Evolutionary conservation across 163 green algal genomes (phyloP).

Genomic region (Chloroidium sp.): DNA sequence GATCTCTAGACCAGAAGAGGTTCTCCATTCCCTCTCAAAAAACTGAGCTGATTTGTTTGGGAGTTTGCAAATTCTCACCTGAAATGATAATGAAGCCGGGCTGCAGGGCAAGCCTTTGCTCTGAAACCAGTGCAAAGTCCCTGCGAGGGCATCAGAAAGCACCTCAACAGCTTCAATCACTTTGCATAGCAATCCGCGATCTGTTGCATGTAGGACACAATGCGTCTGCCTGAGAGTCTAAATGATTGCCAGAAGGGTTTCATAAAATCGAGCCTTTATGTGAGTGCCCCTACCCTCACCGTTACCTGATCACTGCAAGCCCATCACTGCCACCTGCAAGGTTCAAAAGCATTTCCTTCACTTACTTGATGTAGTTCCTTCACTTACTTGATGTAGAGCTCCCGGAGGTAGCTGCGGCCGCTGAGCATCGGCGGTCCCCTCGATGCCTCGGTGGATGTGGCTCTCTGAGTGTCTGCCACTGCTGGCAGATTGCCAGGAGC

Average conservation of each 20-base stretch:
- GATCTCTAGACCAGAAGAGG: too few species aligned
- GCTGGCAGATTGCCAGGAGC: too few species aligned
- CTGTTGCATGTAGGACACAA: neutral
- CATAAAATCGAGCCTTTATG: too few species aligned
- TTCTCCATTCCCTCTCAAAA: too few species aligned
- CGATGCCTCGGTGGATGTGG: too few species aligned
- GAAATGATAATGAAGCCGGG: constrained; percentile 73
- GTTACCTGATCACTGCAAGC: neutral
- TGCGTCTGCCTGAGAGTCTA: too few species aligned
- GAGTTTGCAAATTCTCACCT: too few species aligned
- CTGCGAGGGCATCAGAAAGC: constrained; percentile 4
- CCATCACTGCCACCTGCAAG: neutral
- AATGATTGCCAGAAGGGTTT: too few species aligned
- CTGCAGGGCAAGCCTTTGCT: constrained; percentile 50
- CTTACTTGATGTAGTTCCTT: constrained; percentile 1
- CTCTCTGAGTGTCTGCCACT: too few species aligned
- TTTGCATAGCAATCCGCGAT: neutral
- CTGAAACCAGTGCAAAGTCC: constrained; percentile 74
- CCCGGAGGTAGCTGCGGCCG: neutral
- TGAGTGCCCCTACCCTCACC: neutral
- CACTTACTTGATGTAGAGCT: constrained; percentile 1
- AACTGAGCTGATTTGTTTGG: too few species aligned
- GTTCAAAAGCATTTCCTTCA: neutral
- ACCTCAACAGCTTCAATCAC: neutral
- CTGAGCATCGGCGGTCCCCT: neutral